A percentile compares a stretch with the other conserved stretches of the same genome.
Conservation (phyloP, 306 rosid species). For the Gastrolobium bilobum region DNA sequence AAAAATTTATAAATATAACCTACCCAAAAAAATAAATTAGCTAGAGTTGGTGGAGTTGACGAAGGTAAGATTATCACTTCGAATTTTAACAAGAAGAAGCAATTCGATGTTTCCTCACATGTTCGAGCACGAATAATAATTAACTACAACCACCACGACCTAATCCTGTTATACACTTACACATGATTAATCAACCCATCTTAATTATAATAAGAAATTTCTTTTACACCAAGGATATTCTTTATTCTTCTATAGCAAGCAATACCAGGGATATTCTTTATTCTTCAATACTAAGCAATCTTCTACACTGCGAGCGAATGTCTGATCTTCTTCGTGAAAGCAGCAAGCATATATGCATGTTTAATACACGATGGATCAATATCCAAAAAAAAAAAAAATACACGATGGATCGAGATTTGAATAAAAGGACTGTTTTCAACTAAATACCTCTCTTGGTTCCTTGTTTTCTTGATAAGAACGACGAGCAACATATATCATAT, state of each 20-base stretch:
- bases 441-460: background rate
- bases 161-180: background rate
- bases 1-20: no score
- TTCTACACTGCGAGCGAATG: slow-evolving; percentile 12
- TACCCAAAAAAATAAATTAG: no score
- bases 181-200: background rate
- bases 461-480: background rate
- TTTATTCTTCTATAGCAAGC: slow-evolving; percentile 10
- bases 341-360: slow-evolving; percentile 9
- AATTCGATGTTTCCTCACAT: background rate
- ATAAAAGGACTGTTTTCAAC: background rate
- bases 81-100: background rate
- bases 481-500: background rate
- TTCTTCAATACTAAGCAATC: background rate
- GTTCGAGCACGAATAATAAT: background rate
- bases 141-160: background rate
- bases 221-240: background rate
- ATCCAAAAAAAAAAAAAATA: no score
- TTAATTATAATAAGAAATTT: background rate
- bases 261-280: slow-evolving; percentile 1
- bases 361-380: background rate
- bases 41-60: no score
- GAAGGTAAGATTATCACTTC: no score
- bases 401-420: background rate
- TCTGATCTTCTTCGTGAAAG: slow-evolving; percentile 40